phyloP scores from a whole-genome alignment of 345 rosid species.

The Salix caprea region DNA sequence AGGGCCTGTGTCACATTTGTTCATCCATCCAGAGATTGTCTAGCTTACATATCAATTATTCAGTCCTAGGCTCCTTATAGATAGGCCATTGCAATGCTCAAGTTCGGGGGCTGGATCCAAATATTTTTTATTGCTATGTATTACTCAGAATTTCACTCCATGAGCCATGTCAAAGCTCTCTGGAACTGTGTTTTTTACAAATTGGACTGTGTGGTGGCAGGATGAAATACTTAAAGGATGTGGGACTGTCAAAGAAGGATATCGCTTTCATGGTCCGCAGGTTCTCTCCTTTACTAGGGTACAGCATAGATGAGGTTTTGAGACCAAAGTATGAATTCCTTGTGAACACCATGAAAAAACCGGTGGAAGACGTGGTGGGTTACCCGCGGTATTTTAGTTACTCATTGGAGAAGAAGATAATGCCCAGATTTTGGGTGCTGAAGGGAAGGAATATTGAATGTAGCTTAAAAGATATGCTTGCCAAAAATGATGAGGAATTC shows the following conservation, averaged over 20 bases:
- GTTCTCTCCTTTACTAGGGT: conserved; percentile 83
- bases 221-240: conserved; percentile 58
- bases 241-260: conserved; percentile 60
- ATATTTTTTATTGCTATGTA: neutral
- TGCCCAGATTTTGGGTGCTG: conserved; percentile 69
- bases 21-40: no score
- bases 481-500: conserved; percentile 78
- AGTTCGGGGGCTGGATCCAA: no score
- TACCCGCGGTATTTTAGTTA: conserved; percentile 89
- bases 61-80: no score
- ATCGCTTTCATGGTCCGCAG: conserved; percentile 68
- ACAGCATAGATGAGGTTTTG: conserved; percentile 67
- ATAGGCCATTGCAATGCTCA: no score
- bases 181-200: neutral
- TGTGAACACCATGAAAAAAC: conserved; percentile 55
- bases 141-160: neutral
- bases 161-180: neutral
- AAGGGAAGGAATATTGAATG: conserved; percentile 54
- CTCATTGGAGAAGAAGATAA: conserved; percentile 81
- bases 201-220: conserved; percentile 35
- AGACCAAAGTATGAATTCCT: conserved; percentile 76
- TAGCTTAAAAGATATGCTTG: conserved; percentile 73
- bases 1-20: no score
- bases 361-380: conserved; percentile 53
- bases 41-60: no score